Base-by-base conservation (phyloP, 2,329 filamentous ascomycete species). In the Ascochyta pisi region DNA sequence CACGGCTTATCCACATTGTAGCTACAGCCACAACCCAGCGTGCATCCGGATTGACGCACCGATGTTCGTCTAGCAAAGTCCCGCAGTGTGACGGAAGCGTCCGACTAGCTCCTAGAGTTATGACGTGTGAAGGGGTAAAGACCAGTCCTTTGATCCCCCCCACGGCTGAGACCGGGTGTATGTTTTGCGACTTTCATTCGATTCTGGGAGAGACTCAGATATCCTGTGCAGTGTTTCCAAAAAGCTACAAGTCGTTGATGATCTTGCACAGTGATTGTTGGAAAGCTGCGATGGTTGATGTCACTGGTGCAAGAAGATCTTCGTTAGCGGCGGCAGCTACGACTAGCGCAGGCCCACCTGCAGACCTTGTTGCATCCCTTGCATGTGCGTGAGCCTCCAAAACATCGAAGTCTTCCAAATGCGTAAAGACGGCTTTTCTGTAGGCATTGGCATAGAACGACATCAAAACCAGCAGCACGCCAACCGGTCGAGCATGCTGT, bases 241-340 rank as follows among this genome's bases (percentile, higher is more conserved):
- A 8, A 22, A 39, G n/a, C 37, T 39, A 23, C 15, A 41, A 23
- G 16, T 29, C 3, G 29, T 16, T 9, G 41, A 39, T 19, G 13
- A 26, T 22, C 19, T 15, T 16, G 22, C 23, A 41, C 19, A 16
- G 15, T 8, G 22, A 34, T 33, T 12, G 6, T 10, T 10, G 35
- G 23, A 12, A 23, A 46, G 26, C 23, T 50, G 29, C 29, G 41
- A 41, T 50, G 53, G 15, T 47, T 50, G 47, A 50, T 50, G 53
- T 50, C 53, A 46, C 37, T 24, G 33, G n/a, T 42, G 38, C 43
- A 43, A 12, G 26, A 27, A 48, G 48, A 51, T 57, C 48, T 29
- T 43, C 39, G 6, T 38, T 56, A 56, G 53, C 42, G 53, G 41
- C 53, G 54, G 48, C 33, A 43, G n/a, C 54, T 55, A 52, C 24